Evolutionary conservation across 805 yeast species (phyloP).

Genomic region (Ogataea nitratoaversa): DNA sequence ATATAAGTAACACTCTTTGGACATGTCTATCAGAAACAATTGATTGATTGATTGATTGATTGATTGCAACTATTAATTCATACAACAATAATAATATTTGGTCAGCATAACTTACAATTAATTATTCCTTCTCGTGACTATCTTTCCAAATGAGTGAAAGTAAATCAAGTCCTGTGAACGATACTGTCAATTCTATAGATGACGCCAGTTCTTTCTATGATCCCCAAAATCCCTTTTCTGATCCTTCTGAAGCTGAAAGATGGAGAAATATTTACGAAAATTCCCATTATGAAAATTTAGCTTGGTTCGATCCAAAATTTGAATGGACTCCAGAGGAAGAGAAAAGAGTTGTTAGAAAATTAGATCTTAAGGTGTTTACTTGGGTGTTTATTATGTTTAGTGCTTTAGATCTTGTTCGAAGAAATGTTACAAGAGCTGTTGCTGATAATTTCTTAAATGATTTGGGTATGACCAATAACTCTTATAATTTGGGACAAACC

Average conservation of each 20-base stretch:
- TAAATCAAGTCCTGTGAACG: too few relatives aligned
- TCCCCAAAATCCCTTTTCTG: constrained; percentile 19
- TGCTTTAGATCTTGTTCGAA: constrained; percentile 40
- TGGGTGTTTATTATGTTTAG: constrained; percentile 40
- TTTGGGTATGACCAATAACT: constrained; percentile 33
- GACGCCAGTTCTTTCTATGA: constrained; percentile 1
- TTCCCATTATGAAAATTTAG: constrained; percentile 32
- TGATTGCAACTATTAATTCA: too few relatives aligned
- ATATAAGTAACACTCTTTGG: too few relatives aligned
- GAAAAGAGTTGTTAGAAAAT: constrained; percentile 23
- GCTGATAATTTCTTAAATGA: constrained; percentile 41
- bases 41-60: too few relatives aligned
- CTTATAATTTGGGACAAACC: constrained; percentile 53
- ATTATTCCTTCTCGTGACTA: too few relatives aligned
- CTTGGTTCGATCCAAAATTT: constrained; percentile 33
- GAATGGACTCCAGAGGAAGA: constrained; percentile 33
- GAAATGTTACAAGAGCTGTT: constrained; percentile 41
- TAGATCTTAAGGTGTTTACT: constrained; percentile 38
- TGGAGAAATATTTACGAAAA: constrained; percentile 31
- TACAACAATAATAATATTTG: too few relatives aligned
- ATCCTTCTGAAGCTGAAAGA: constrained; percentile 30
- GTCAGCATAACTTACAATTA: too few relatives aligned
- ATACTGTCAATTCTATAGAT: background rate
- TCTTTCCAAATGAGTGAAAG: too few relatives aligned
- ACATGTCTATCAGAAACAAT: too few relatives aligned